A percentile compares a stretch with the other conserved stretches of the same genome.
Evolutionary conservation across 805 yeast species (phyloP).

Genomic region (Nakazawaea laoshanensis): DNA sequence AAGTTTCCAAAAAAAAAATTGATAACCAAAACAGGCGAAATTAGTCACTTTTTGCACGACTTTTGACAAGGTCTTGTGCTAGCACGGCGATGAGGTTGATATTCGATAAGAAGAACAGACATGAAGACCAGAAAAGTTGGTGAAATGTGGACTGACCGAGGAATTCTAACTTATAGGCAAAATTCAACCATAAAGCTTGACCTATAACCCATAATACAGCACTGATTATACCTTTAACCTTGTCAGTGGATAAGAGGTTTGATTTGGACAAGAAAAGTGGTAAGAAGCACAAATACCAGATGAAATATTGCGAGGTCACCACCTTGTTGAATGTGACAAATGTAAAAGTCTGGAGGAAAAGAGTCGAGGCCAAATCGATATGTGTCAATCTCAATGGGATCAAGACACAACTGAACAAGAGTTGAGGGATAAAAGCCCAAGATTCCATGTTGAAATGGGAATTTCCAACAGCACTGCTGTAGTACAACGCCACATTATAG

Average conservation of each 20-base stretch:
- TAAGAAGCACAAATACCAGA: conserved; percentile 84
- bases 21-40: not conserved
- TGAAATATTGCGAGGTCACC: conserved; percentile 90
- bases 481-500: conserved; percentile 69
- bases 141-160: conserved; percentile 59
- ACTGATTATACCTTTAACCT: conserved; percentile 30
- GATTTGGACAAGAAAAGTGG: conserved; percentile 62
- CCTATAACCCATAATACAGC: conserved; percentile 55
- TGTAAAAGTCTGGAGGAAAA: conserved; percentile 73
- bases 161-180: conserved; percentile 77
- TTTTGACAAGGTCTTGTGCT: conserved; percentile 30
- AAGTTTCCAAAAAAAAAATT: not conserved
- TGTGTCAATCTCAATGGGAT: conserved; percentile 46
- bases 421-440: conserved; percentile 80
- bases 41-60: conserved; percentile 8
- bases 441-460: conserved; percentile 19
- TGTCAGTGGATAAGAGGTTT: conserved; percentile 18
- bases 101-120: conserved; percentile 53
- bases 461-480: conserved; percentile 33
- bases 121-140: conserved; percentile 46
- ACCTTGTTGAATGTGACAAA: conserved; percentile 76
- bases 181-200: conserved; percentile 72
- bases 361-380: conserved; percentile 35
- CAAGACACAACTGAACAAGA: conserved; percentile 46
- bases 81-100: conserved; percentile 51